Evolutionary conservation across 1,284 basidiomycete genomes (phyloP), one percentile per base, ranked within the genome.

Genomic region (Anthracocystis walkeri): DNA sequence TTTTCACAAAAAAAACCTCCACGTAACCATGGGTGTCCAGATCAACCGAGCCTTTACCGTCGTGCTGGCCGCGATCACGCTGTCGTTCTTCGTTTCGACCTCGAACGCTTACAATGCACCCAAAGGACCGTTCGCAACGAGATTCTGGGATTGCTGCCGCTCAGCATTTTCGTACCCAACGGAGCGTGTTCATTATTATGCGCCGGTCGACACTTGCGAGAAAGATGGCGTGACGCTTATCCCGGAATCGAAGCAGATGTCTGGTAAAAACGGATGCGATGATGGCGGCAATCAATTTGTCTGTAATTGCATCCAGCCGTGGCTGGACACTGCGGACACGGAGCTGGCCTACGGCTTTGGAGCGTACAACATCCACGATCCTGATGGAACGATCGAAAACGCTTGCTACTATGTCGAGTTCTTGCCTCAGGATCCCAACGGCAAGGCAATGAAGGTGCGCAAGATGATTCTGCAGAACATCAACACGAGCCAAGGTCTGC

Each of bases 381-480:
- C 60, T 3, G 63, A 75, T n/a, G 66, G 59, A 0, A 42, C 50
- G 3, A 75, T 62, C 53, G 63, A 65, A 14, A 62, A 58, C 20
- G 62, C 72, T 1, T 75, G 72, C 41, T 75, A 65, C 42, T 44
- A 56, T 2, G 42, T 44, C 52, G 56, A 69, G 41, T 69, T 75
- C 50, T 33, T 45, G 18, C 52, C 52, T 12, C 42, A 61, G 20
- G 71, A 74, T 31, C 41, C 61, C 11, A 55, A 31, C 20, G 71
- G 61, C 40, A 74, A 74, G 42, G 38, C 65, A 10, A 49, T 74
- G 49, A 65, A 68, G 48, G 50, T 74, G 5, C 40, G 41, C 38
- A 69, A 66, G 56, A 55, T 75, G 51, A 75, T 75, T 21, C 8
- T 75, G 27, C 72, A 75, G 44, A 69, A 69, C 63, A 65, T 75